phyloP scores from a whole-genome alignment of 306 rosid species.

The Hippophae tibetana region DNA sequence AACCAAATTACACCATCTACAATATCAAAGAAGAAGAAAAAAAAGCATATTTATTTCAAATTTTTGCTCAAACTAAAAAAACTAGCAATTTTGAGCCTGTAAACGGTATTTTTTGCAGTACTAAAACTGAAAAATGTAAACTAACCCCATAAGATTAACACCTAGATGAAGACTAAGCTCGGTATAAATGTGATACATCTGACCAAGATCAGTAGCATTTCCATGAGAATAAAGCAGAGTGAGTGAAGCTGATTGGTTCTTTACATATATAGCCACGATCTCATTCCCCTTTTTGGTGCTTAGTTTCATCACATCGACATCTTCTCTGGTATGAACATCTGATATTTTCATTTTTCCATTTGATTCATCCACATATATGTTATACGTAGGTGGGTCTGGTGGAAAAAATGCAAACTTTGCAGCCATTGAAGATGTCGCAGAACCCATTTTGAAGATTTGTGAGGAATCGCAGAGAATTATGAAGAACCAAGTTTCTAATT shows the following conservation, averaged over 20 bases:
- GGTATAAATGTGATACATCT: slow-evolving; percentile 47
- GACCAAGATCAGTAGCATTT: slow-evolving; percentile 73
- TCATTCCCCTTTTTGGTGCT: slow-evolving; percentile 51
- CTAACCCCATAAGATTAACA: slow-evolving; percentile 66
- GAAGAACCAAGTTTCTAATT: background rate
- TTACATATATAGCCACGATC: slow-evolving; percentile 49
- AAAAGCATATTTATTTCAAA: no score
- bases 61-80: no score
- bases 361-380: slow-evolving; percentile 22
- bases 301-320: slow-evolving; percentile 49
- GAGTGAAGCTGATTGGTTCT: slow-evolving; percentile 45
- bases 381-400: slow-evolving; percentile 49
- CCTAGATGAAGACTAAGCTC: slow-evolving; percentile 58
- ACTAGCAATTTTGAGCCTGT: background rate
- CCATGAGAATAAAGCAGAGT: slow-evolving; percentile 66
- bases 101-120: background rate
- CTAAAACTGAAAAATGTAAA: background rate
- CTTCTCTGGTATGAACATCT: slow-evolving; percentile 37
- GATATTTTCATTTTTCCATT: slow-evolving; percentile 43
- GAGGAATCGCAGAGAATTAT: background rate
- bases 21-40: no score
- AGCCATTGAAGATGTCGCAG: slow-evolving; percentile 67
- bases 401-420: slow-evolving; percentile 63
- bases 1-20: no score
- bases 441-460: slow-evolving; percentile 32